Base-by-base conservation (phyloP, 495 filamentous ascomycete genomes). In the Penicillium alfredii region DNA sequence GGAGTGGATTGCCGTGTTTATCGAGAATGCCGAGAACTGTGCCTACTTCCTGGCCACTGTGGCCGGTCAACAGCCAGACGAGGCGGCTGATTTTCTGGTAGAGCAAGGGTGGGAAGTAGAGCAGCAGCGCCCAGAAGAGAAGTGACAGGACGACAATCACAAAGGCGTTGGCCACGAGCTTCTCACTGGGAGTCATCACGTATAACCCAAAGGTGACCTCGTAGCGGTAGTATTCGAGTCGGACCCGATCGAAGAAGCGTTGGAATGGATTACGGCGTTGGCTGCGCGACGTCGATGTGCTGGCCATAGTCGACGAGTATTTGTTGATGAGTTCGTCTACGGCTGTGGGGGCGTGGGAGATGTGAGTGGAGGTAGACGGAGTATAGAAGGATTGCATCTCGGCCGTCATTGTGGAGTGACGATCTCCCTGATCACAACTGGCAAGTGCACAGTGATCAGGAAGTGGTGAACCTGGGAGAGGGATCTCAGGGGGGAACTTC, bases 181-280 rank as follows among this genome's bases (percentile, higher is more conserved):
- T 84, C 60, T 86, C 82, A 14, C 67, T 76, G 10, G 78, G 72
- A 0, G 80, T 85, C 48, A 86, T 68, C 63, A 85, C 83, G 57
- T 86, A 86, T 14, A 84, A 63, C 21, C 77, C 72, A 51, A 81
- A 81, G 6, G 82, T 84, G 42, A 85, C 82, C 56, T 85, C 81
- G 53, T 84, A 85, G 49, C 83, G 82, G 54, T 86, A 86, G 45
- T 78, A 74, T 55, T 82, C 82, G 31, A 79, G 69, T 44, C 71
- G 71, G 16, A 84, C 60, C 53, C 74, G 73, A 35, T 73, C 69
- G 35, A 71, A 38, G 23, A 73, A 22, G 16, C 60, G 56, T 36
- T 56, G 56, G 19, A 64, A 10, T 3, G 54, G 35, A 33, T 58
- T 60, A 18, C 49, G 53, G 10, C 40, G 48, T 11, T 49, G 24